Evolutionary conservation across 2,329 filamentous ascomycete genomes (phyloP).

Genomic region (Hyphodiscus sp.): DNA sequence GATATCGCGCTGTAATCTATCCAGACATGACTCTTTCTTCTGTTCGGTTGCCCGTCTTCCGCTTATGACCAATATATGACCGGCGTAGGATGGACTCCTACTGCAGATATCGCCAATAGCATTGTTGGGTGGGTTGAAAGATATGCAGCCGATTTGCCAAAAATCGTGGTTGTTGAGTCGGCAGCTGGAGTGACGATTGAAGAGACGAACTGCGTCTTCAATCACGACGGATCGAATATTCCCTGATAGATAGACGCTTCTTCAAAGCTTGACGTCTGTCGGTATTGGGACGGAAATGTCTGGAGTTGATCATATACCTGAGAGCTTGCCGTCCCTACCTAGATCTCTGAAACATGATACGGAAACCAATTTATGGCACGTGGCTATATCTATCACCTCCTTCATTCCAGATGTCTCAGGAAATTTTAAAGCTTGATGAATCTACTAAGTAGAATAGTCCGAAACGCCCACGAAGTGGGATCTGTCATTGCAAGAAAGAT

Average conservation of each 20-base stretch:
- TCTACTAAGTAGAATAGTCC: too few relatives aligned
- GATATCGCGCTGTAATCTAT: constrained; percentile 19
- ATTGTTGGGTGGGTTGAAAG: constrained; percentile 7
- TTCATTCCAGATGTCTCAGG: too few relatives aligned
- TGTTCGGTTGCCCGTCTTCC: neutral
- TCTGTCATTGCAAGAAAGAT: too few relatives aligned
- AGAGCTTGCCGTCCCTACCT: too few relatives aligned
- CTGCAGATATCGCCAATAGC: constrained; percentile 6
- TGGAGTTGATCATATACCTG: too few relatives aligned
- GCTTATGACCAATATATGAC: neutral
- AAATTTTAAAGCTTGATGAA: too few relatives aligned
- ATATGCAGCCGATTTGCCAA: constrained; percentile 4
- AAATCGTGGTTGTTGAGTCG: constrained; percentile 2
- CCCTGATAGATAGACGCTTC: neutral
- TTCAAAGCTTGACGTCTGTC: too few relatives aligned
- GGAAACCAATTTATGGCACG: too few relatives aligned
- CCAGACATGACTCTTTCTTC: constrained; percentile 13
- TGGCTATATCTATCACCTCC: too few relatives aligned
- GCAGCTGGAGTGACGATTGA: constrained; percentile 6
- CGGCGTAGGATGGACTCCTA: constrained; percentile 8
- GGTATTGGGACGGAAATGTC: too few relatives aligned
- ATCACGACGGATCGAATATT: constrained; percentile 6
- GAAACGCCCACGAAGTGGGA: too few relatives aligned
- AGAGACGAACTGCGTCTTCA: constrained; percentile 6
- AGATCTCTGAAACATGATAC: too few relatives aligned